phyloP scores from a whole-genome alignment of 1,284 basidiomycete genomes.

The Takashimella tepidaria region DNA sequence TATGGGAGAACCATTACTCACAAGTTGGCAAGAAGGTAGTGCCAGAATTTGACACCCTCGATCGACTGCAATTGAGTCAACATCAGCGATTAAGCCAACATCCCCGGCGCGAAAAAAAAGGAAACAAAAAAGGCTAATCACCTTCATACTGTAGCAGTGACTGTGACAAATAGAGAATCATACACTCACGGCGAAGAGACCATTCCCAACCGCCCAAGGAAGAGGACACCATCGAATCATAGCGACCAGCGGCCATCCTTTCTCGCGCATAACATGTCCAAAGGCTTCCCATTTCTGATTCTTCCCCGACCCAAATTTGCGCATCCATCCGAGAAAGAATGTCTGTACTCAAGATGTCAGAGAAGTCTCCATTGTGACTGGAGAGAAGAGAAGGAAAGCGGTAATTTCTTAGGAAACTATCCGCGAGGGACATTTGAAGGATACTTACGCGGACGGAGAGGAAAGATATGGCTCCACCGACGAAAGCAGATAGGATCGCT shows the following conservation, averaged over 20 bases:
- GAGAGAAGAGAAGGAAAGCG: too few relatives aligned
- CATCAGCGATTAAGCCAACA: not conserved
- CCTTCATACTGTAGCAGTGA: too few relatives aligned
- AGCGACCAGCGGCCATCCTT: constrained; percentile 42
- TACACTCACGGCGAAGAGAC: constrained; percentile 43
- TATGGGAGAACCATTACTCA: constrained; percentile 11
- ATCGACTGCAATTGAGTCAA: constrained; percentile 31
- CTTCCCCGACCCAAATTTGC: constrained; percentile 25
- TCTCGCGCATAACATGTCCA: constrained; percentile 44
- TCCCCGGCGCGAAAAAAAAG: not conserved
- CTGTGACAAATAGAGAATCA: not conserved
- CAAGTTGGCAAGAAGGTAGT: constrained; percentile 45
- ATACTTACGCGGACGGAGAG: constrained; percentile 38
- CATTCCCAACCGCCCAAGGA: constrained; percentile 46
- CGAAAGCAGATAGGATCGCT: constrained; percentile 29
- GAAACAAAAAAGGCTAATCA: not conserved
- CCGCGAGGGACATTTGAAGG: not conserved
- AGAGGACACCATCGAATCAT: constrained; percentile 48
- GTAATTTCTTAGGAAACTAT: not conserved
- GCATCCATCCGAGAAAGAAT: constrained; percentile 44
- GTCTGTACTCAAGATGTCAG: constrained; percentile 17
- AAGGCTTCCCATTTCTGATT: constrained; percentile 47
- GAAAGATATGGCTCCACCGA: constrained; percentile 39
- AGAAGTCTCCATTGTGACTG: not conserved
- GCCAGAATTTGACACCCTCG: constrained; percentile 42